phyloP scores from a whole-genome alignment of 208 protist genomes.

The Herpetomonas tarakana region DNA sequence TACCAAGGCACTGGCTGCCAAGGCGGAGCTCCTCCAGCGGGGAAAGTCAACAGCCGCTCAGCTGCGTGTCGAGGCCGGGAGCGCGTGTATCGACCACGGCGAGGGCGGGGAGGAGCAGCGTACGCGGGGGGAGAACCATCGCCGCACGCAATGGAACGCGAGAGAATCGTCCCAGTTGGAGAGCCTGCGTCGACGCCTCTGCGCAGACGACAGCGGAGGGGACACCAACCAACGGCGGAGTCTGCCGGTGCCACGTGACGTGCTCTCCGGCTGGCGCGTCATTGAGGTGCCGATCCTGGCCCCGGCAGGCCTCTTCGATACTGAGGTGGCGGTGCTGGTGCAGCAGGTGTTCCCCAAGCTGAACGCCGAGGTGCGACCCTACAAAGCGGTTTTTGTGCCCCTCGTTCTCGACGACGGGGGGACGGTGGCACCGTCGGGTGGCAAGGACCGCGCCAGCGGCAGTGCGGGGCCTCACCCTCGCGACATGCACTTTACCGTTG shows the following conservation, averaged over 20 bases:
- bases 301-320: slow-evolving; percentile 75
- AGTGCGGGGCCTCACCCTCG: slow-evolving; percentile 24
- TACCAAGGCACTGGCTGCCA: slow-evolving; percentile 27
- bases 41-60: neutral
- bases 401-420: slow-evolving; percentile 27
- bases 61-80: neutral
- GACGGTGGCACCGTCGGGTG: neutral
- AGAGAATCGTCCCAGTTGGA: neutral
- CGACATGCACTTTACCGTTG: slow-evolving; percentile 31
- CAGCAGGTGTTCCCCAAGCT: slow-evolving; percentile 59
- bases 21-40: slow-evolving; percentile 11
- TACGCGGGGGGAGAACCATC: too few relatives aligned
- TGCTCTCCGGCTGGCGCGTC: slow-evolving; percentile 63
- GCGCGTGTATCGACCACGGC: neutral
- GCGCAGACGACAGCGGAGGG: neutral
- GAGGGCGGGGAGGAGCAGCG: neutral
- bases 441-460: neutral
- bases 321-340: slow-evolving; percentile 54
- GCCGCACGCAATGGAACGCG: too few relatives aligned
- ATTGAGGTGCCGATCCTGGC: slow-evolving; percentile 77
- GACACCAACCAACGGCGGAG: neutral
- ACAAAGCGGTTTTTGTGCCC: slow-evolving; percentile 37
- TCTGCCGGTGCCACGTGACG: slow-evolving; percentile 14
- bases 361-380: slow-evolving; percentile 49
- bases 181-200: too few relatives aligned